Evolutionary conservation across 2,329 filamentous ascomycete genomes (phyloP).

Genomic region (Microcyclospora pomicola): DNA sequence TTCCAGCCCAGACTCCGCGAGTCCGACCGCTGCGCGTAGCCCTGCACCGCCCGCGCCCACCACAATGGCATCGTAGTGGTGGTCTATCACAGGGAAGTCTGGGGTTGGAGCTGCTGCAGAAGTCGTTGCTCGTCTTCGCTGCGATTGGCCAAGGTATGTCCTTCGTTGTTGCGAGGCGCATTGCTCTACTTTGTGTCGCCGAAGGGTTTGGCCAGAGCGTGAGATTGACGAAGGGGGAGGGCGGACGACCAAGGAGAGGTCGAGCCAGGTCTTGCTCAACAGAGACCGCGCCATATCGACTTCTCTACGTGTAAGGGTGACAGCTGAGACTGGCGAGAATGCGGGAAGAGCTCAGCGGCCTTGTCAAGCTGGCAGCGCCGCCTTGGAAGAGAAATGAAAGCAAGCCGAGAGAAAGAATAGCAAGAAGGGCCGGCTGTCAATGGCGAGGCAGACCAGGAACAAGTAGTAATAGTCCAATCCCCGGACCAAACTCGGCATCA

Average conservation of each 20-base stretch:
- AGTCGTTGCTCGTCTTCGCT: conserved; percentile 17
- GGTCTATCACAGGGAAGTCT: conserved; percentile 91
- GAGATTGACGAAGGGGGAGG: background rate
- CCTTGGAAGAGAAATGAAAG: no score
- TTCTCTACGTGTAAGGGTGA: background rate
- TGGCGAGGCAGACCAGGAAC: no score
- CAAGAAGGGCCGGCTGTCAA: no score
- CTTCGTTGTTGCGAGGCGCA: conserved; percentile 7
- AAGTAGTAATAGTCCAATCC: no score
- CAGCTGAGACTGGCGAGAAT: no score
- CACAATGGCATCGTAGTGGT: conserved; percentile 66
- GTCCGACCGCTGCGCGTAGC: conserved; percentile 48
- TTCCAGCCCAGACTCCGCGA: conserved; percentile 50
- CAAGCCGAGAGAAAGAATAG: no score
- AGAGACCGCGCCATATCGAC: conserved; percentile 2
- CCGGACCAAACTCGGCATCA: no score
- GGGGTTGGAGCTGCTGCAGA: conserved; percentile 8
- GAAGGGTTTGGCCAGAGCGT: background rate
- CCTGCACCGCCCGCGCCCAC: conserved; percentile 47
- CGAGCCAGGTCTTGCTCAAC: conserved; percentile 5
- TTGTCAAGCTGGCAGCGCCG: no score
- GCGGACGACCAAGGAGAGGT: conserved; percentile 1
- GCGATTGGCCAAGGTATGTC: conserved; percentile 11
- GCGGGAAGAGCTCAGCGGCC: no score
- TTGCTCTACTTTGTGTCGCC: background rate